Conservation (phyloP, 2,329 filamentous ascomycete species). For the Pyrenochaeta sp. region DNA sequence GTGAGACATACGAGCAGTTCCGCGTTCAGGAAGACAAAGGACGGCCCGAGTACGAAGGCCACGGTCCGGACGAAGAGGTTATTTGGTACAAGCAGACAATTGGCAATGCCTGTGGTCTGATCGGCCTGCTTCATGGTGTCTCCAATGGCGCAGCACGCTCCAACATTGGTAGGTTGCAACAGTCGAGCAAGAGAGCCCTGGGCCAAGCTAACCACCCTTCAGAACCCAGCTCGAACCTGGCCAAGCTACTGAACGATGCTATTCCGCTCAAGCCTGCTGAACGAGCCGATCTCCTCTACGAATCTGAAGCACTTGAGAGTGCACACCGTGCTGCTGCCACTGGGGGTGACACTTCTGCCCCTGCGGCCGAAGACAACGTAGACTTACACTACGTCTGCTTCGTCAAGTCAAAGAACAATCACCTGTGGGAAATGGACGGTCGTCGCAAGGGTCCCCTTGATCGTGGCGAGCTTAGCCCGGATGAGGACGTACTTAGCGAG, state of each 20-base stretch:
- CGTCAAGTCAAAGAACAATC: slow-evolving; percentile 75
- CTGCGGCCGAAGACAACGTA: slow-evolving; percentile 79
- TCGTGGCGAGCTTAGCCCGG: slow-evolving; percentile 56
- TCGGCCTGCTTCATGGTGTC: slow-evolving; percentile 86
- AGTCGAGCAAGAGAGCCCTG: background rate
- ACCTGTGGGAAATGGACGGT: slow-evolving; percentile 84
- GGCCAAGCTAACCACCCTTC: slow-evolving; percentile 20
- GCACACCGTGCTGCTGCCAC: slow-evolving; percentile 82
- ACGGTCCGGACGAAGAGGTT: slow-evolving; percentile 76
- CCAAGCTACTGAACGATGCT: slow-evolving; percentile 73
- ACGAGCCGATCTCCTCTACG: slow-evolving; percentile 79
- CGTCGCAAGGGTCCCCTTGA: slow-evolving; percentile 76
- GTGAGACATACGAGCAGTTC: slow-evolving; percentile 77
- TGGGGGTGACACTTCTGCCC: slow-evolving; percentile 80
- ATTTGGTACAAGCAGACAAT: slow-evolving; percentile 98
- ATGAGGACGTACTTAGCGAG: slow-evolving; percentile 67
- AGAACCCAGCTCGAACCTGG: slow-evolving; percentile 65
- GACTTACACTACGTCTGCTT: slow-evolving; percentile 98
- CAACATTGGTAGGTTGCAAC: slow-evolving; percentile 38
- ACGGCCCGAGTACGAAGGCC: slow-evolving; percentile 70
- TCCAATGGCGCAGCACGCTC: slow-evolving; percentile 76
- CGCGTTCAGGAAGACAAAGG: slow-evolving; percentile 76
- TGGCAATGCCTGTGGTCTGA: slow-evolving; percentile 90
- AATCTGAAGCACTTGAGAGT: slow-evolving; percentile 75
- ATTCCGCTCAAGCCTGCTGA: slow-evolving; percentile 71